These are phyloP conservation scores for Suillus cothurnatus DNA, from an alignment of 768 basidiomycete genomes.

Conservation along the genomic window DNA sequence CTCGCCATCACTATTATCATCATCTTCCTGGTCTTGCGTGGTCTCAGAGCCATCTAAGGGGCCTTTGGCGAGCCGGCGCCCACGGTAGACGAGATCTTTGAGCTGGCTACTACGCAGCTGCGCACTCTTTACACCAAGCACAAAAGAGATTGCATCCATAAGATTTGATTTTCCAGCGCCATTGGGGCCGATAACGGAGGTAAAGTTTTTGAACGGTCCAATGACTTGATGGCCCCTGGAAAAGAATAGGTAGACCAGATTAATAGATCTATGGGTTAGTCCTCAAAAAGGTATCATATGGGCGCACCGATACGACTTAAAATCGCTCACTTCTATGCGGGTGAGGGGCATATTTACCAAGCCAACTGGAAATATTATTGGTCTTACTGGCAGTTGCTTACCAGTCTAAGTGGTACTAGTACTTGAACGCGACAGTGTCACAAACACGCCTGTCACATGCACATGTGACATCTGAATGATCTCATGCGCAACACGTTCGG, in stretches of 20 bases:
- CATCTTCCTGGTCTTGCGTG: slow-evolving; percentile 45
- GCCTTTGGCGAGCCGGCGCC: slow-evolving; percentile 64
- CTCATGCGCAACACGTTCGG: background rate
- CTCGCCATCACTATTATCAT: slow-evolving; percentile 56
- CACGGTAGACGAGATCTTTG: slow-evolving; percentile 95
- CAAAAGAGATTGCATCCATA: slow-evolving; percentile 99
- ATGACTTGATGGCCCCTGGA: slow-evolving; percentile 78
- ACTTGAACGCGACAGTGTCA: background rate
- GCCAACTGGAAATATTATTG: background rate
- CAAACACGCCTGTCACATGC: slow-evolving; percentile 3
- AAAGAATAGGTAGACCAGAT: slow-evolving; percentile 5
- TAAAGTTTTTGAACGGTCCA: slow-evolving; percentile 92
- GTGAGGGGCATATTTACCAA: slow-evolving; percentile 67
- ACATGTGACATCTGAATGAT: background rate
- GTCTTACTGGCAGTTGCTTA: background rate
- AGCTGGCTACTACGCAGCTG: slow-evolving; percentile 92
- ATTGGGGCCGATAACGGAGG: slow-evolving; percentile 97
- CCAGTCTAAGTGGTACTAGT: background rate
- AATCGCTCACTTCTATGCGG: slow-evolving; percentile 91
- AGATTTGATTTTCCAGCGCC: slow-evolving; percentile 98
- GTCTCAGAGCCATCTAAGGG: slow-evolving; percentile 46
- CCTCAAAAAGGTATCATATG: background rate
- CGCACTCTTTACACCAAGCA: slow-evolving; percentile 93
- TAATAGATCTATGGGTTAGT: slow-evolving; percentile 4
- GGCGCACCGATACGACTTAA: slow-evolving; percentile 88